phyloP scores from a whole-genome alignment of 495 filamentous ascomycete genomes.

The Podospora australis region DNA sequence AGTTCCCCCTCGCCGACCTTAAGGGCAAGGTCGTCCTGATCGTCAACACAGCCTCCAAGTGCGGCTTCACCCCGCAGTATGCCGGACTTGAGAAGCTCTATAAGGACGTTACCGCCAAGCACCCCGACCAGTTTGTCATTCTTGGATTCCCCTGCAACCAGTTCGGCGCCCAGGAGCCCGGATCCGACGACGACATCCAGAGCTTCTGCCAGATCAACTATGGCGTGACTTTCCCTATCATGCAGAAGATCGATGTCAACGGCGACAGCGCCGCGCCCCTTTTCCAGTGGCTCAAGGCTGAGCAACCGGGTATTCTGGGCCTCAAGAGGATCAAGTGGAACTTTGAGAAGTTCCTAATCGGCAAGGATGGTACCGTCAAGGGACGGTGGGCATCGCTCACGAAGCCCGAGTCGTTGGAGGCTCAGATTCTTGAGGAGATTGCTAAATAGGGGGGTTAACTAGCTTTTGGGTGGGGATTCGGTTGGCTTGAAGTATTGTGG shows the following conservation, averaged over 20 bases:
- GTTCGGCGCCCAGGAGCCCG: constrained; percentile 86
- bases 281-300: constrained; percentile 81
- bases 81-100: constrained; percentile 85
- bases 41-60: constrained; percentile 99
- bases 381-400: constrained; percentile 75
- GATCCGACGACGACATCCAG: constrained; percentile 83
- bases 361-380: constrained; percentile 77
- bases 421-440: constrained; percentile 67
- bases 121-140: constrained; percentile 73
- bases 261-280: constrained; percentile 73
- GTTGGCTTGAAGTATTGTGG: too few species aligned
- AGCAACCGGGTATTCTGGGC: constrained; percentile 77
- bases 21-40: constrained; percentile 88
- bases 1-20: constrained; percentile 61
- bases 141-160: constrained; percentile 99
- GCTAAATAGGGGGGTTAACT: too few species aligned
- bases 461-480: too few species aligned
- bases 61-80: constrained; percentile 98
- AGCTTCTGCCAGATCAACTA: constrained; percentile 91
- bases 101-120: constrained; percentile 59
- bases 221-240: constrained; percentile 86
- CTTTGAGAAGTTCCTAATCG: constrained; percentile 94
- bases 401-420: constrained; percentile 76
- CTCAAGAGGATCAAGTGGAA: constrained; percentile 93
- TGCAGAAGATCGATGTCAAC: constrained; percentile 91